Conservation (phyloP, 78 protist species). For the Dictyostelium brefeldianum region DNA sequence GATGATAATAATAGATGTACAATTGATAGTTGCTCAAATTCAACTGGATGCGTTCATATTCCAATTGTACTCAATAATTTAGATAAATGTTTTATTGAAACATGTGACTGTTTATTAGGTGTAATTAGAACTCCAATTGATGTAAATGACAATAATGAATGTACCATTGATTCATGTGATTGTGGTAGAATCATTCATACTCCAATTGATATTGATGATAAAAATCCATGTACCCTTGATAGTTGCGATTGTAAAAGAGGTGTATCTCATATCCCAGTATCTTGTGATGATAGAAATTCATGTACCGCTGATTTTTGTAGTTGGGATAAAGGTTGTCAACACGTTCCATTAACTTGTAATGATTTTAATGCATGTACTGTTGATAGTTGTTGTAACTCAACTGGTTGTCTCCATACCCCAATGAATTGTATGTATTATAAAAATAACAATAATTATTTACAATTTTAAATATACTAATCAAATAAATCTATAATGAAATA, state of each 20-base stretch:
- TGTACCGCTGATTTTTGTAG: constrained; percentile 44
- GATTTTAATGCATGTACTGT: constrained; percentile 54
- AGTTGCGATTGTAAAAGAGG: background rate
- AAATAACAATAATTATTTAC: background rate
- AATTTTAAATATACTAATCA: background rate
- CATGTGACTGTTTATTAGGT: background rate
- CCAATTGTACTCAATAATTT: constrained; percentile 46
- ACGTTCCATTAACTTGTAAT: background rate
- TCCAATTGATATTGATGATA: constrained; percentile 12
- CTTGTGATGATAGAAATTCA: constrained; percentile 3
- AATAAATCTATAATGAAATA: background rate
- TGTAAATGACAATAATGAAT: background rate
- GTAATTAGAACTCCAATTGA: background rate
- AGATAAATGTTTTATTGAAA: constrained; percentile 40
- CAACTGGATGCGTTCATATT: background rate
- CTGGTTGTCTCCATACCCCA: background rate
- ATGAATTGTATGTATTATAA: too few species aligned
- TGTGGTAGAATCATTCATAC: background rate
- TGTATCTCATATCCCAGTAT: background rate
- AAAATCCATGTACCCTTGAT: constrained; percentile 18
- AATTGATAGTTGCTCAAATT: constrained; percentile 4
- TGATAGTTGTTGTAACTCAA: constrained; percentile 4
- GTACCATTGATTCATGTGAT: constrained; percentile 15
- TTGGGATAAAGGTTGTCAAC: background rate
- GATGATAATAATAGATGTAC: constrained; percentile 54